phyloP scores from a whole-genome alignment of 2,329 filamentous ascomycete genomes.

The Phoma sp. region DNA sequence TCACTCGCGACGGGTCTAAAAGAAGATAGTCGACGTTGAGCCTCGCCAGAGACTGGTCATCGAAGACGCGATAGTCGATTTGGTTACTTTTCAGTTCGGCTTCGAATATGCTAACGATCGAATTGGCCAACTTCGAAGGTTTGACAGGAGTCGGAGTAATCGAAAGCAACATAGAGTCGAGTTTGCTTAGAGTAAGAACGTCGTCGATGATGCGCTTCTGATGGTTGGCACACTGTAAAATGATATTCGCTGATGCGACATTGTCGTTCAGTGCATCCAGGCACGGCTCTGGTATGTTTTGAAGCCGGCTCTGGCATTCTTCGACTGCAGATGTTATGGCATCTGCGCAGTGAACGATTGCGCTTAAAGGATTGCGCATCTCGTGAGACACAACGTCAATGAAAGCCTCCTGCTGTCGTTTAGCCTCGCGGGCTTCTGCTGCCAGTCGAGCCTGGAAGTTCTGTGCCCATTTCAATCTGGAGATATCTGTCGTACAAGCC shows the following conservation, averaged over 20 bases:
- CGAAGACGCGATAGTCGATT: conserved; percentile 38
- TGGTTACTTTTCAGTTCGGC: conserved; percentile 46
- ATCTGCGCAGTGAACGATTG: conserved; percentile 56
- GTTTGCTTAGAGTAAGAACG: conserved; percentile 55
- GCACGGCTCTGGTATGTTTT: conserved; percentile 33
- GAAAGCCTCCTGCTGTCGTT: conserved; percentile 50
- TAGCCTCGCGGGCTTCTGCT: conserved; percentile 49
- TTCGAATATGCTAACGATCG: conserved; percentile 50
- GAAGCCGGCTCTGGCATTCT: conserved; percentile 30
- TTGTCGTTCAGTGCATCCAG: conserved; percentile 40
- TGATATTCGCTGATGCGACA: conserved; percentile 50
- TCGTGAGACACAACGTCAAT: conserved; percentile 53
- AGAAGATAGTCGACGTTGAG: conserved; percentile 50
- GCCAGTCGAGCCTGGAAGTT: conserved; percentile 48
- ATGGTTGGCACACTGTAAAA: conserved; percentile 56
- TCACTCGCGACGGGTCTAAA: conserved; percentile 53
- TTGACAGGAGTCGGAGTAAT: conserved; percentile 53
- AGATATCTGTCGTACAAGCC: conserved; percentile 51
- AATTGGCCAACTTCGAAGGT: conserved; percentile 44
- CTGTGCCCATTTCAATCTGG: conserved; percentile 49
- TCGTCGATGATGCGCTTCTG: conserved; percentile 59
- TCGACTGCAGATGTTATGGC: conserved; percentile 50
- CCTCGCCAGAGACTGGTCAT: conserved; percentile 48
- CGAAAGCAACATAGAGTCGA: conserved; percentile 54
- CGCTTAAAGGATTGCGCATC: conserved; percentile 55